Conservation (phyloP, 2,329 filamentous ascomycete genomes). For the Tympanopsis confertula region DNA sequence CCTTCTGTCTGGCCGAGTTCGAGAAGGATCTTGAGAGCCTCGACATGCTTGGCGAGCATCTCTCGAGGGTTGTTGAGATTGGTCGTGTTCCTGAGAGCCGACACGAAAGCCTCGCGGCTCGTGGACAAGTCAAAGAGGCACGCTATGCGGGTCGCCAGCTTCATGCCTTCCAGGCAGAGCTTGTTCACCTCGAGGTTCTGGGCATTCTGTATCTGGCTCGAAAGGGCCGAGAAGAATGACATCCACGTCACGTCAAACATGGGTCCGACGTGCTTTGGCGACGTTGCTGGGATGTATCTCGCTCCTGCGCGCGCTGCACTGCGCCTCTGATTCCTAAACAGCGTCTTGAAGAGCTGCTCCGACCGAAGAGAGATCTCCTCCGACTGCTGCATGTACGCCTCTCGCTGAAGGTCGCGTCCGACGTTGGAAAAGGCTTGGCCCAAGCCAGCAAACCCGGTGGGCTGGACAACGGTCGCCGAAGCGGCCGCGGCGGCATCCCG, state of each 20-base stretch:
- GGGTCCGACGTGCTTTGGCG: conserved; percentile 84
- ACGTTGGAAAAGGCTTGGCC: conserved; percentile 41
- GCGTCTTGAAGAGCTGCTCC: conserved; percentile 80
- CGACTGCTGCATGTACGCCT: conserved; percentile 81
- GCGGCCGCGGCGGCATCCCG: conserved; percentile 64
- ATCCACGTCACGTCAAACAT: conserved; percentile 99
- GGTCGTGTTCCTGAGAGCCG: conserved; percentile 81
- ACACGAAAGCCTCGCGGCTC: conserved; percentile 85
- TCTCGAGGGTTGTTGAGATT: conserved; percentile 92
- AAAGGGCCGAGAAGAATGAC: conserved; percentile 92
- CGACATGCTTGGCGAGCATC: conserved; percentile 91
- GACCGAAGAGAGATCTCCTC: conserved; percentile 67
- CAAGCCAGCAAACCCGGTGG: conserved; percentile 62
- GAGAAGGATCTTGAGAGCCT: conserved; percentile 81
- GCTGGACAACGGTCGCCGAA: conserved; percentile 40
- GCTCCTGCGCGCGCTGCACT: conserved; percentile 55
- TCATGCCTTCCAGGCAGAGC: conserved; percentile 89
- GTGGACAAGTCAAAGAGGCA: conserved; percentile 89
- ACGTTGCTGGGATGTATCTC: conserved; percentile 84
- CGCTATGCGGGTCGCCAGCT: conserved; percentile 81
- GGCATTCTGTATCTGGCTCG: conserved; percentile 83
- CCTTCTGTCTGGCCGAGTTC: conserved; percentile 90
- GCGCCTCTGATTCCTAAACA: conserved; percentile 79
- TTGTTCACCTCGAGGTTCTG: conserved; percentile 88
- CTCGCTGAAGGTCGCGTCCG: conserved; percentile 68